phyloP scores from a whole-genome alignment of 1,139 yeast genomes.

The Kodamaea alishanica region DNA sequence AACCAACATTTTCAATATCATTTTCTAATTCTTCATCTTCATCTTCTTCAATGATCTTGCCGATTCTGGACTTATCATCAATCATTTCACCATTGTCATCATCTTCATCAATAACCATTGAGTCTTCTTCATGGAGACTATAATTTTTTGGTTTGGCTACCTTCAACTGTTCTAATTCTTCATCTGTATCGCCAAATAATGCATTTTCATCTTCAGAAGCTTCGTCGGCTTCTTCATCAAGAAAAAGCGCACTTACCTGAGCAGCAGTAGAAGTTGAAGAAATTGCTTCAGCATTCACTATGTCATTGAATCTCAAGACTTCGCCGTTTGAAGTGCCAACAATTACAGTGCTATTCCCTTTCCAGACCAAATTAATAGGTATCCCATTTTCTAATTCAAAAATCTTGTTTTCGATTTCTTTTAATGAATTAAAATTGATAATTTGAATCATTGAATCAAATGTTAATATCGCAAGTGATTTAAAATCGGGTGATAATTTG shows the following conservation, averaged over 20 bases:
- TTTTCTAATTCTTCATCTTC: conserved; percentile 11
- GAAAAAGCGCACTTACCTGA: conserved; percentile 15
- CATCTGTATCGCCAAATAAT: conserved; percentile 18
- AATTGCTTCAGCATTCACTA: conserved; percentile 19
- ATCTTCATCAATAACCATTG: conserved; percentile 38
- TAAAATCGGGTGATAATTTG: conserved; percentile 59
- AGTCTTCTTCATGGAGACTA: conserved; percentile 27
- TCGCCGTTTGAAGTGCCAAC: conserved; percentile 55
- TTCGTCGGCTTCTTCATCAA: conserved; percentile 29
- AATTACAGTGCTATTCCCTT: conserved; percentile 25
- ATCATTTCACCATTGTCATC: conserved; percentile 20
- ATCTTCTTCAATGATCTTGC: background rate
- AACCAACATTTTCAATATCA: conserved; percentile 18
- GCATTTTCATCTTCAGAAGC: conserved; percentile 16
- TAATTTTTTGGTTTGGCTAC: conserved; percentile 10
- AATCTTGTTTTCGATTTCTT: conserved; percentile 16
- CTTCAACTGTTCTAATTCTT: conserved; percentile 16
- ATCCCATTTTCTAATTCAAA: conserved; percentile 13
- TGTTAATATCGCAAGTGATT: conserved; percentile 53
- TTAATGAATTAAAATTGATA: conserved; percentile 46
- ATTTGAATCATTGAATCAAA: conserved; percentile 47
- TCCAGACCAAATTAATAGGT: conserved; percentile 25
- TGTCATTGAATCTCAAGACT: conserved; percentile 33
- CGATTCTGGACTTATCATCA: background rate
- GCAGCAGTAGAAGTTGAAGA: background rate